phyloP scores from a whole-genome alignment of 768 basidiomycete species.

The Rhizopogon rudus region DNA sequence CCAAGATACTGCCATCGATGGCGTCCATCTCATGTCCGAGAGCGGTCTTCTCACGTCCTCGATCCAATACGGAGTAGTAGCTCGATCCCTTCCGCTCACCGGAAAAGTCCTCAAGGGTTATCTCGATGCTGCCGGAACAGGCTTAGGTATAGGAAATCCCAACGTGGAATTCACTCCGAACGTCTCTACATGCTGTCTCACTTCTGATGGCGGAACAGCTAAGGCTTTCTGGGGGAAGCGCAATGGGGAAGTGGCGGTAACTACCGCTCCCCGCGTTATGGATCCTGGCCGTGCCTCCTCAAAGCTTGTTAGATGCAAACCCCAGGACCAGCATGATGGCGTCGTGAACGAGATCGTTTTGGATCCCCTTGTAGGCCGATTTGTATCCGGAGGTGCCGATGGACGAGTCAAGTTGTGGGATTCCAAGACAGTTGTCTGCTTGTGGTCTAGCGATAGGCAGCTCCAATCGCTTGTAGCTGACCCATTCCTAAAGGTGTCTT shows the following conservation, averaged over 20 bases:
- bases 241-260: conserved; percentile 63
- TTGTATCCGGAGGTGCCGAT: conserved; percentile 55
- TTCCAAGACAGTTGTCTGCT: conserved; percentile 41
- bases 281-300: conserved; percentile 42
- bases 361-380: conserved; percentile 30
- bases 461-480: conserved; percentile 35
- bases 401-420: conserved; percentile 77
- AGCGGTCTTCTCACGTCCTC: conserved; percentile 57
- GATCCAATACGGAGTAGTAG: conserved; percentile 62
- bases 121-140: conserved; percentile 57
- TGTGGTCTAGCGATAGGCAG: conserved; percentile 57
- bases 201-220: conserved; percentile 61
- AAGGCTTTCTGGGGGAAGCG: conserved; percentile 71
- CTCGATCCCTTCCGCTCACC: conserved; percentile 66
- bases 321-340: conserved; percentile 62
- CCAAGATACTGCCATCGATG: conserved; percentile 49
- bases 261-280: conserved; percentile 54
- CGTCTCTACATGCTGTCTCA: conserved; percentile 51
- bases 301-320: conserved; percentile 41
- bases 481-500: conserved; percentile 45
- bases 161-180: conserved; percentile 72
- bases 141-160: conserved; percentile 64
- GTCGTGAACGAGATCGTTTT: conserved; percentile 52
- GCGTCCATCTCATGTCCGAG: conserved; percentile 56
- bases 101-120: conserved; percentile 69